Evolutionary conservation across 2,329 filamentous ascomycete species (phyloP).

Genomic region (Myriosclerotinia duriaeana): DNA sequence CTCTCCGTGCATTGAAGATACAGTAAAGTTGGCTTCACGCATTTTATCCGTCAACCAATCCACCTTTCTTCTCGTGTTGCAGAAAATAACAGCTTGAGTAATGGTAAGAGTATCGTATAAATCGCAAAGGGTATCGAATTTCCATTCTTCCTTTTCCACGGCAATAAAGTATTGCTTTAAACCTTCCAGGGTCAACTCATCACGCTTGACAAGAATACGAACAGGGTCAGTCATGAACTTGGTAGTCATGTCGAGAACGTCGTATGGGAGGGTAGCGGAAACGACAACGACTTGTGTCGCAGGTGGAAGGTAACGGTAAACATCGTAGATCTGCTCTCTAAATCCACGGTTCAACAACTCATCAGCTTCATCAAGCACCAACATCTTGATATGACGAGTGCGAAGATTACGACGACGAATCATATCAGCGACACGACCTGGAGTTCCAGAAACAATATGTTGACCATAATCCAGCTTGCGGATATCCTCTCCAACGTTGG

Average conservation of each 20-base stretch:
- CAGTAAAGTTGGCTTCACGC: constrained; percentile 97
- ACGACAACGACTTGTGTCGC: constrained; percentile 98
- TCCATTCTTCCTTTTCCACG: constrained; percentile 99
- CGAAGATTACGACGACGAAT: constrained; percentile 71
- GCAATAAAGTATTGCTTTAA: constrained; percentile 99
- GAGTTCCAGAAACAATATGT: constrained; percentile 95
- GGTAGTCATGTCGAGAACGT: constrained; percentile 98
- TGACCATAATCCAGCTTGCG: constrained; percentile 96
- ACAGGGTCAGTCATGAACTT: constrained; percentile 99
- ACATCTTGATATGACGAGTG: constrained; percentile 75
- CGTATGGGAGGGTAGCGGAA: constrained; percentile 93
- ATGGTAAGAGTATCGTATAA: constrained; percentile 98
- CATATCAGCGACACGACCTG: constrained; percentile 91
- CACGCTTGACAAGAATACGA: constrained; percentile 95
- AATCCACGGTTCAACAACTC: constrained; percentile 90
- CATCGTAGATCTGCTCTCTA: constrained; percentile 97
- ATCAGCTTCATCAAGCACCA: constrained; percentile 74
- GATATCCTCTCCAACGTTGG: constrained; percentile 97
- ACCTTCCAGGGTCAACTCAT: constrained; percentile 94
- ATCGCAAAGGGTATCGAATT: constrained; percentile 97
- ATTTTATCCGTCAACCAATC: constrained; percentile 99
- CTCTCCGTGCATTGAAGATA: constrained; percentile 97
- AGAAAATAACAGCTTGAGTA: constrained; percentile 99
- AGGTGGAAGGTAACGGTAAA: constrained; percentile 94
- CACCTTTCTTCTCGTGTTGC: constrained; percentile 98